Percentiles rank a stretch among this genome's conserved stretches.
Conservation (phyloP, 225 moss, liverwort and hornwort species). For the Straminergon stramineum region DNA sequence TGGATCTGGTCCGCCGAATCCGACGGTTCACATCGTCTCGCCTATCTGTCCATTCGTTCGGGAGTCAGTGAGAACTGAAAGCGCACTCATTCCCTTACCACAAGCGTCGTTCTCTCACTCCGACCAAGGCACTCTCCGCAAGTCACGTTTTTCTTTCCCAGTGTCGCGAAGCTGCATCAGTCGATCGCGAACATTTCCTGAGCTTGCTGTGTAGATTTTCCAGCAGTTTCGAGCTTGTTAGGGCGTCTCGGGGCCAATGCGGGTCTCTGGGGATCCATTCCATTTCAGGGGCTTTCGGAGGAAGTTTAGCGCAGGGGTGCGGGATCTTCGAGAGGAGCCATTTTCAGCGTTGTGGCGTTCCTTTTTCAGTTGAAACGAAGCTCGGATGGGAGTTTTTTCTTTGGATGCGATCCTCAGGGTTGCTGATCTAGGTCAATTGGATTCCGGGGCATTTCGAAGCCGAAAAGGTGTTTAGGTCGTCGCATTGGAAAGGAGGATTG, state of each 20-base stretch:
- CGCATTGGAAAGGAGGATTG: background rate
- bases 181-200: background rate
- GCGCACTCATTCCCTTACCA: background rate
- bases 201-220: background rate
- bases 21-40: background rate
- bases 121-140: background rate
- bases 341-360: background rate
- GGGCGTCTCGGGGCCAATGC: background rate
- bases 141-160: no score
- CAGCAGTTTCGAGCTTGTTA: background rate
- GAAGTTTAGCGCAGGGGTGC: background rate
- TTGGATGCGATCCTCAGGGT: background rate
- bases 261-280: background rate
- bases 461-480: background rate
- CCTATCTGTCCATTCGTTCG: background rate
- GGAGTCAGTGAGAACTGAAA: background rate
- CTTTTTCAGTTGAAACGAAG: background rate
- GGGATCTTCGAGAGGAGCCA: background rate
- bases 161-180: background rate
- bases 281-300: background rate
- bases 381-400: background rate
- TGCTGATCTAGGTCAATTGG: conserved; percentile 6
- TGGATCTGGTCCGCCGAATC: background rate
- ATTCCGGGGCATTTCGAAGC: background rate
- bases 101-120: background rate